Evolutionary conservation across 495 filamentous ascomycete genomes (phyloP).

Genomic region (Filosporella fistucella): DNA sequence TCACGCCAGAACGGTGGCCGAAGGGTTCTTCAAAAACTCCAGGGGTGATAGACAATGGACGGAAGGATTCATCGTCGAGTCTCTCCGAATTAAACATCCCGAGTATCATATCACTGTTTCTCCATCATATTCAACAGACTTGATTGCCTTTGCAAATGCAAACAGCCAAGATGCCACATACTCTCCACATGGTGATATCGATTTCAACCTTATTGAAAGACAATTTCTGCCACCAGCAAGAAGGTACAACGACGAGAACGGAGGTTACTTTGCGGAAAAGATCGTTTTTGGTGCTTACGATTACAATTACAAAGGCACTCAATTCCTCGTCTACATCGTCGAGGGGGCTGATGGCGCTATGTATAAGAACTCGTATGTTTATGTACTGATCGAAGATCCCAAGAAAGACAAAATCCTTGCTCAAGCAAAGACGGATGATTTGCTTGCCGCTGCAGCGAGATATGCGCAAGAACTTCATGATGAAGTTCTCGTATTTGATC

Average conservation of each 20-base stretch:
- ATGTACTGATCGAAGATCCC: constrained; percentile 36
- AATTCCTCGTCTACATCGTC: constrained; percentile 50
- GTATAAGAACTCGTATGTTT: constrained; percentile 34
- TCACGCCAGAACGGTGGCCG: neutral
- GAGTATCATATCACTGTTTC: constrained; percentile 41
- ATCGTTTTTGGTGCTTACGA: constrained; percentile 50
- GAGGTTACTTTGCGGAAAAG: constrained; percentile 31
- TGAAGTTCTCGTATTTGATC: constrained; percentile 62
- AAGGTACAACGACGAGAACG: constrained; percentile 42
- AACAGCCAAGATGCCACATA: constrained; percentile 33
- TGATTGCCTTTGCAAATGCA: constrained; percentile 46
- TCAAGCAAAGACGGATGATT: constrained; percentile 36
- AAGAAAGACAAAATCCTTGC: constrained; percentile 2
- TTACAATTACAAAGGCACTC: constrained; percentile 42
- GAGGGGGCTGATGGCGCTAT: constrained; percentile 43
- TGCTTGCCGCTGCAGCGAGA: constrained; percentile 42
- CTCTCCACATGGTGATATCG: constrained; percentile 16
- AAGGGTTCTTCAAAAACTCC: constrained; percentile 28
- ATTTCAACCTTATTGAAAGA: constrained; percentile 34
- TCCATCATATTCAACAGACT: constrained; percentile 28
- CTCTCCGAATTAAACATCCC: constrained; percentile 46
- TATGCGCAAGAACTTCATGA: constrained; percentile 41
- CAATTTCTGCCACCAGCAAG: constrained; percentile 42
- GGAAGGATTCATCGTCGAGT: constrained; percentile 43
- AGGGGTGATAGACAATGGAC: constrained; percentile 43